Percentiles rank a stretch among this genome's conserved stretches.
Evolutionary conservation across 1,139 yeast species (phyloP).

Genomic region (Candida sp.): DNA sequence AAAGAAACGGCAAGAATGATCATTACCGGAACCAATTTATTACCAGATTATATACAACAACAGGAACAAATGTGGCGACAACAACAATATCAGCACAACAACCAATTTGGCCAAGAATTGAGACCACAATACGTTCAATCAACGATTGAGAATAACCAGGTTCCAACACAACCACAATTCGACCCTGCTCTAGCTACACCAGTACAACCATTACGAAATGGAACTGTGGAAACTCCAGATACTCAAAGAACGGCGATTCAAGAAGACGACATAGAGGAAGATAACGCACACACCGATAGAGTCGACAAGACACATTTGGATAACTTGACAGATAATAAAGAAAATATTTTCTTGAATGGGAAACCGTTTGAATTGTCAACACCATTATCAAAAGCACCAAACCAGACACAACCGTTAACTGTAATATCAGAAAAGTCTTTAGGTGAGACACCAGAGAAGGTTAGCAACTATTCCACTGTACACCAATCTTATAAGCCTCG

Average conservation of each 20-base stretch:
- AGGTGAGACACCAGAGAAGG: constrained; percentile 25
- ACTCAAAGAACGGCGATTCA: constrained; percentile 46
- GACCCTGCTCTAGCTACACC: constrained; percentile 33
- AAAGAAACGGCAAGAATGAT: constrained; percentile 36
- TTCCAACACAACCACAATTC: constrained; percentile 1
- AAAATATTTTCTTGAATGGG: constrained; percentile 38
- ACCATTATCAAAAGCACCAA: constrained; percentile 19
- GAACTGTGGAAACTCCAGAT: constrained; percentile 39
- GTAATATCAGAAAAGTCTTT: constrained; percentile 35
- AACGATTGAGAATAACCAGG: background rate
- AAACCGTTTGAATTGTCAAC: constrained; percentile 29
- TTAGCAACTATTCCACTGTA: constrained; percentile 2
- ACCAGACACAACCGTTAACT: constrained; percentile 27
- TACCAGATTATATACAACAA: constrained; percentile 13
- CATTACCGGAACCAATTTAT: constrained; percentile 23
- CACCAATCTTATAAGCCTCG: constrained; percentile 21
- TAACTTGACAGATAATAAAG: constrained; percentile 35
- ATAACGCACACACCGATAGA: constrained; percentile 23
- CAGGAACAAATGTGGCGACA: constrained; percentile 7
- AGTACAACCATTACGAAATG: constrained; percentile 24
- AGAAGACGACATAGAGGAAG: constrained; percentile 33
- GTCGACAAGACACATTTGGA: constrained; percentile 33
- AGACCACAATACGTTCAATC: constrained; percentile 3
- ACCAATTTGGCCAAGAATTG: constrained; percentile 4
- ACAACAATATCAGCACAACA: constrained; percentile 6